Percentiles rank a stretch among this genome's conserved stretches.
phyloP scores from a whole-genome alignment of 257 asterid species.

The Thymus quinquecostatus region DNA sequence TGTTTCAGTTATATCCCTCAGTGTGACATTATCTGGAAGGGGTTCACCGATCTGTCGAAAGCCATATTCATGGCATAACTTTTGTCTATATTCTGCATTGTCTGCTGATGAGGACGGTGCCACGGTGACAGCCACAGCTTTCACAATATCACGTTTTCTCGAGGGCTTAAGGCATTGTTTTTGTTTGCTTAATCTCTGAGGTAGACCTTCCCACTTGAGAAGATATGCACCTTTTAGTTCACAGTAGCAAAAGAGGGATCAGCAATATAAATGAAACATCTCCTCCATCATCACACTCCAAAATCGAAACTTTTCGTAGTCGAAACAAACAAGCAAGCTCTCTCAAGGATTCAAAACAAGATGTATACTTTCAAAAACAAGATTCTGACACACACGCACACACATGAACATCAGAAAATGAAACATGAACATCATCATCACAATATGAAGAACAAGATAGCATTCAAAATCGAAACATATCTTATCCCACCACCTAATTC shows the following conservation, averaged over 20 bases:
- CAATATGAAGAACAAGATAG: neutral
- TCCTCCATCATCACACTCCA: constrained; percentile 10
- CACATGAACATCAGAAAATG: too few species aligned
- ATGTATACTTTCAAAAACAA: too few species aligned
- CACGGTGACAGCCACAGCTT: constrained; percentile 72
- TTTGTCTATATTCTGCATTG: constrained; percentile 55
- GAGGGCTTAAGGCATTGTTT: constrained; percentile 46
- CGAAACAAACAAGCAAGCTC: neutral
- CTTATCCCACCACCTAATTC: constrained; percentile 18
- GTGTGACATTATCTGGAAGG: constrained; percentile 74
- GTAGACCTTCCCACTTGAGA: constrained; percentile 61
- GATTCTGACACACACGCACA: too few species aligned
- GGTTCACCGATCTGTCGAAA: constrained; percentile 92
- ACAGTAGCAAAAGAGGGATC: constrained; percentile 3
- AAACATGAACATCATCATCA: neutral
- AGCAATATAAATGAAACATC: neutral
- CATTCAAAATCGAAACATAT: neutral
- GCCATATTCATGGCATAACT: constrained; percentile 69
- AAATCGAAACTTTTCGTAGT: constrained; percentile 1
- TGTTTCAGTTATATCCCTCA: constrained; percentile 74
- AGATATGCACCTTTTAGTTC: constrained; percentile 48
- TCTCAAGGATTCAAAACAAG: neutral
- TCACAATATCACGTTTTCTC: constrained; percentile 48
- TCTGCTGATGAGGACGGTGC: constrained; percentile 67
- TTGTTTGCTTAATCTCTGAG: constrained; percentile 44